Conservation (phyloP, 2,329 filamentous ascomycete genomes). For the Dothidotthia symphoricarpi region DNA sequence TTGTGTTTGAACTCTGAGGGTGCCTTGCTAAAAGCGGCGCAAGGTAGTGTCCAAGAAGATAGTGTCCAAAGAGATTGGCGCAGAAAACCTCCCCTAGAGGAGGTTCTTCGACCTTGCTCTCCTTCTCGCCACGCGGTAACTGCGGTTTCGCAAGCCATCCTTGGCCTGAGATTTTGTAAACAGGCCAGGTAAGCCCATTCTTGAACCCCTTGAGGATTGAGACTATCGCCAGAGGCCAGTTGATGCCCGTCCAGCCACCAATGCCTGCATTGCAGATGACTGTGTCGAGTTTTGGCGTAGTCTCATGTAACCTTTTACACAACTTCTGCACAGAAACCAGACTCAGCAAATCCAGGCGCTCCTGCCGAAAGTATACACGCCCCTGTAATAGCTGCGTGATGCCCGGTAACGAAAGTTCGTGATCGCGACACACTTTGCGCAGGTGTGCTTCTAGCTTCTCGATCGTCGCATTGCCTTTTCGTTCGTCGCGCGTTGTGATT, state of each 20-base stretch:
- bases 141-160: conserved; percentile 58
- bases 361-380: conserved; percentile 54
- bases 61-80: conserved; percentile 94
- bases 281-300: conserved; percentile 70
- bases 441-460: conserved; percentile 63
- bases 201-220: conserved; percentile 61
- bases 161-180: conserved; percentile 65
- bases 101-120: conserved; percentile 49
- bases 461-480: conserved; percentile 74
- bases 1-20: conserved; percentile 37
- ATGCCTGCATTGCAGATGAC: conserved; percentile 86
- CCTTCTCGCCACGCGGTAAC: conserved; percentile 33
- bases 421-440: conserved; percentile 44
- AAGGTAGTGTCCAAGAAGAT: conserved; percentile 79
- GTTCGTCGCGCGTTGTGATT: conserved; percentile 73
- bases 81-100: conserved; percentile 79
- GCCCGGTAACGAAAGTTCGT: conserved; percentile 38
- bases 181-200: conserved; percentile 71
- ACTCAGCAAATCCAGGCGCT: conserved; percentile 58
- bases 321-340: conserved; percentile 57
- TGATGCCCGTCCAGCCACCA: conserved; percentile 78
- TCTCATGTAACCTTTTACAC: conserved; percentile 52
- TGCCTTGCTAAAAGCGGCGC: conserved; percentile 66
- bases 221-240: conserved; percentile 64
- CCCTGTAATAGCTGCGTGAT: conserved; percentile 43